Evolutionary conservation across 1,139 yeast genomes (phyloP).

Genomic region (Schizosaccharomyces versatilis): DNA sequence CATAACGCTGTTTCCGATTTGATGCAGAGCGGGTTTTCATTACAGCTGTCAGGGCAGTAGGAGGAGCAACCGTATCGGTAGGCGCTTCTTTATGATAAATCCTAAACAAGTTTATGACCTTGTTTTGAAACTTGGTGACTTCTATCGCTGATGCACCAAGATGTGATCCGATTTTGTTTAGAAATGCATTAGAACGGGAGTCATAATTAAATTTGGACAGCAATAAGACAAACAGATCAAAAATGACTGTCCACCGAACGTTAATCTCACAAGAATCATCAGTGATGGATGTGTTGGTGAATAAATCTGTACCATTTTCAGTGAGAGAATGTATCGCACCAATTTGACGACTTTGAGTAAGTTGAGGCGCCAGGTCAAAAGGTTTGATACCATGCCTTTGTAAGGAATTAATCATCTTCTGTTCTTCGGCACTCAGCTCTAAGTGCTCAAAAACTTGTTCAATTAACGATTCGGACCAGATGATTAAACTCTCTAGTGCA

Average conservation of each 20-base stretch:
- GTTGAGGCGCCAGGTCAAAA: conserved; percentile 41
- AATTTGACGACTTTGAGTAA: conserved; percentile 14
- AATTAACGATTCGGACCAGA: conserved; percentile 65
- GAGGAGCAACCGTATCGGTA: conserved; percentile 33
- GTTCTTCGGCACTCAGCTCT: conserved; percentile 42
- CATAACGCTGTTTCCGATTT: conserved; percentile 44
- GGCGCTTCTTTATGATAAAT: no score
- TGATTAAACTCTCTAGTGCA: conserved; percentile 62
- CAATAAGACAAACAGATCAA: conserved; percentile 65
- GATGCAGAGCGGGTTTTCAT: conserved; percentile 47
- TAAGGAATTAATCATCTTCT: conserved; percentile 67
- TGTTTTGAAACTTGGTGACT: conserved; percentile 67
- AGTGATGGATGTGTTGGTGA: conserved; percentile 14
- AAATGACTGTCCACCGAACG: conserved; percentile 76
- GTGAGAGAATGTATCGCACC: background rate
- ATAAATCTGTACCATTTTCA: background rate
- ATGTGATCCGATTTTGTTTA: conserved; percentile 41
- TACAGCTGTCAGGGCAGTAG: conserved; percentile 17
- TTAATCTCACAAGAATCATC: conserved; percentile 25
- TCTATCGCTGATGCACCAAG: conserved; percentile 42
- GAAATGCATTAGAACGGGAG: conserved; percentile 58
- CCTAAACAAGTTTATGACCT: conserved; percentile 30
- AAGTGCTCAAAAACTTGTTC: conserved; percentile 60
- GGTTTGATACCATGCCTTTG: conserved; percentile 67
- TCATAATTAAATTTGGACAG: conserved; percentile 76